Conservation (phyloP, 2,329 filamentous ascomycete species). For the Geosmithia putterillii region DNA sequence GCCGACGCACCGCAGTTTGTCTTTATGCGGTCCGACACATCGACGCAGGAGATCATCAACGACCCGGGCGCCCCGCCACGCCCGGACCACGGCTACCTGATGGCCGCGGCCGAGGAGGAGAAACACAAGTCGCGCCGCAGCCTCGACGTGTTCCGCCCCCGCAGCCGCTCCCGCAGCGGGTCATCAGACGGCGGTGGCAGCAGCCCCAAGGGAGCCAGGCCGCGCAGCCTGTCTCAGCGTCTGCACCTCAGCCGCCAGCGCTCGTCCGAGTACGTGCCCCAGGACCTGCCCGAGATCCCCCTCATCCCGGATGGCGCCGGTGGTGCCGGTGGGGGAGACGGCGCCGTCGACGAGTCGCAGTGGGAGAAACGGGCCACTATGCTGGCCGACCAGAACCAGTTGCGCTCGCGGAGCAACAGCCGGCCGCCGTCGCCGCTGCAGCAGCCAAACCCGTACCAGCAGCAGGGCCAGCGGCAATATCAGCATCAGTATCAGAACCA, state of each 20-base stretch:
- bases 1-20: slow-evolving; percentile 51
- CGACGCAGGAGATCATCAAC: slow-evolving; percentile 64
- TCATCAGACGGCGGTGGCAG: slow-evolving; percentile 7
- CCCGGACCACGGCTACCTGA: slow-evolving; percentile 15
- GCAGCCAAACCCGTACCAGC: slow-evolving; percentile 3
- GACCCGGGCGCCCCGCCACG: slow-evolving; percentile 9
- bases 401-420: slow-evolving; percentile 26
- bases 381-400: slow-evolving; percentile 54
- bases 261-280: slow-evolving; percentile 63
- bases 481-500: neutral
- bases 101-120: slow-evolving; percentile 11
- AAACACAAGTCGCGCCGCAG: slow-evolving; percentile 22
- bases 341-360: slow-evolving; percentile 47
- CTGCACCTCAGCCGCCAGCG: slow-evolving; percentile 51
- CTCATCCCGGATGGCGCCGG: slow-evolving; percentile 19
- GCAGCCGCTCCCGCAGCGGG: slow-evolving; percentile 33
- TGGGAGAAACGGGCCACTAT: slow-evolving; percentile 96
- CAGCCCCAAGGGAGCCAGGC: no score
- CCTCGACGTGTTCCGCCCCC: slow-evolving; percentile 30
- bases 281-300: slow-evolving; percentile 65
- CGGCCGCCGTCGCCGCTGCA: slow-evolving; percentile 14
- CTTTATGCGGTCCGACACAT: slow-evolving; percentile 76
- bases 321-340: slow-evolving; percentile 24
- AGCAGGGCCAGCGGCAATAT: neutral
- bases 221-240: slow-evolving; percentile 51